phyloP scores from a whole-genome alignment of 257 asterid species.

The Solanum chmielewskii region DNA sequence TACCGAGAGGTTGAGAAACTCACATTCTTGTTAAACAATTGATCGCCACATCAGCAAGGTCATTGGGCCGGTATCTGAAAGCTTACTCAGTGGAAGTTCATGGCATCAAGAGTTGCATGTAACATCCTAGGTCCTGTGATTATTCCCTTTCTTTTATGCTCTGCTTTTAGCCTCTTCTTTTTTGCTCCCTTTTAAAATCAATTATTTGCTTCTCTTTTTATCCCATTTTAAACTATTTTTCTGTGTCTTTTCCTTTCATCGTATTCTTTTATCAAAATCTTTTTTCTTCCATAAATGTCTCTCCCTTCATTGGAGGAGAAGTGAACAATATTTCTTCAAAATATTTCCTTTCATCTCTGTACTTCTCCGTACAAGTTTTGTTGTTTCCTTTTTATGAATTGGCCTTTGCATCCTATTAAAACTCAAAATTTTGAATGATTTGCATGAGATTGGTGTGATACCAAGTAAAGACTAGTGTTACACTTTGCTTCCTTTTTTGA shows the following conservation, averaged over 20 bases:
- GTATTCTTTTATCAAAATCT: background rate
- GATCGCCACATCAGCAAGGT: background rate
- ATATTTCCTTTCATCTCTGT: background rate
- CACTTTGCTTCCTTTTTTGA: background rate
- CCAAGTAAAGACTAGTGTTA: background rate
- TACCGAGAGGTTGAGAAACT: constrained; percentile 16
- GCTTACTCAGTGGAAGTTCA: background rate
- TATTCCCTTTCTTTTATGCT: background rate
- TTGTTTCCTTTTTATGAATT: background rate
- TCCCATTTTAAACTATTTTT: background rate
- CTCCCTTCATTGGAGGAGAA: background rate
- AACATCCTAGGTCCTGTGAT: background rate
- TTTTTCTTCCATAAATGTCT: too few relatives aligned
- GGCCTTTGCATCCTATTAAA: background rate
- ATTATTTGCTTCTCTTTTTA: background rate
- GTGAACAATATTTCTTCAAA: background rate
- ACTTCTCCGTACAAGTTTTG: background rate
- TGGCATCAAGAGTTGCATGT: background rate
- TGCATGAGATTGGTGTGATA: background rate
- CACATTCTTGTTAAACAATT: background rate
- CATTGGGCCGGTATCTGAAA: background rate
- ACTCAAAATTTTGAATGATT: background rate
- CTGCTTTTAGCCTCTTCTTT: background rate
- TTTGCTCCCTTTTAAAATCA: too few relatives aligned
- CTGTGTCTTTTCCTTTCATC: background rate